Evolutionary conservation across 2,329 filamentous ascomycete genomes (phyloP), one percentile per base, ranked within the genome.

Genomic region (Aplosporella prunicola): DNA sequence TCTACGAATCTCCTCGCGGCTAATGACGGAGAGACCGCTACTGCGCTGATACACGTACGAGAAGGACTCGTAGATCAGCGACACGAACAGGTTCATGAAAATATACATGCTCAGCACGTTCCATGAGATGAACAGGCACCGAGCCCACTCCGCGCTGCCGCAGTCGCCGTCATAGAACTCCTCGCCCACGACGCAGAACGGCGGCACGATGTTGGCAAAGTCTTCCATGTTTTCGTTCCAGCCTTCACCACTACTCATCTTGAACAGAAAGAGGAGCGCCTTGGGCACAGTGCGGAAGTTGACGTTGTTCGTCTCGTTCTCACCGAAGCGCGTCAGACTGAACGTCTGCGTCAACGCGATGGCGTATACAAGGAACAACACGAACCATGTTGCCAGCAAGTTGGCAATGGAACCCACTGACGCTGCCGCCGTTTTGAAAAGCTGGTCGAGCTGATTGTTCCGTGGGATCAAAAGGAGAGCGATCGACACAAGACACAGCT

Each of bases 61-160:
- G 71, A 98, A 98, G 62, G 88, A 96, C 66, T 98, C 91, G 64
- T 93, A 98, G 49, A 98, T 98, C 57, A 98, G 78, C 32, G 91
- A 98, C 42, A 98, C 89, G 60, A 98, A 98, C 55, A 98, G 67
- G 54, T 89, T 95, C 55, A 96, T 89, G 53, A 98, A 98, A 52
- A 98, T 93, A 64, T 98, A 98, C 91, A 98, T 98, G 82, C 89
- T 96, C 61, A 98, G 74, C 51, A 98, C 89, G 66, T 98, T 98
- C 91, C 91, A 98, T 4, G 82, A 77, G 41, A 96, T 87, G 66
- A 98, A 98, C 8, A 98, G 69, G 22, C 79, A 76, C 35, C 87
- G 74, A 6, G 91, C 87, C 87, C 91, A 98, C 25, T 78, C 74
- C 34, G 78, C 74, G 62, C 89, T 94, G 41, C 91, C 91, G 53